phyloP scores from a whole-genome alignment of 2,329 filamentous ascomycete species.

The Colletotrichum ledebouriae region DNA sequence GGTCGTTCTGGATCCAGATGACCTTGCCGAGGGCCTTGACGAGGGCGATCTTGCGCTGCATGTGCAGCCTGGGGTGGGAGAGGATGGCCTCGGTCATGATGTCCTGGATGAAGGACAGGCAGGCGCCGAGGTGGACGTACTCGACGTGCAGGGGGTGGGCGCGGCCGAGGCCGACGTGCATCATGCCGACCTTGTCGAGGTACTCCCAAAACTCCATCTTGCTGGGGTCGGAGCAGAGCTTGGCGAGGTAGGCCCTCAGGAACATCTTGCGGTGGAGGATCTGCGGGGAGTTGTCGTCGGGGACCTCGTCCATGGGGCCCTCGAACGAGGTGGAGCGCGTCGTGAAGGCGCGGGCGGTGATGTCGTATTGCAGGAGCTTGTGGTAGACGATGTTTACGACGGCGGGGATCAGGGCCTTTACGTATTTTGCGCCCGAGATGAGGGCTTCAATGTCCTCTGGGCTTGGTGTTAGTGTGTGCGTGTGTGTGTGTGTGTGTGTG shows the following conservation, averaged over 20 bases:
- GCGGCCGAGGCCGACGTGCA: slow-evolving; percentile 83
- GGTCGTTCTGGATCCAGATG: slow-evolving; percentile 89
- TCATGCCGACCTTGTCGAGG: slow-evolving; percentile 86
- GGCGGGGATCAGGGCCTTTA: slow-evolving; percentile 84
- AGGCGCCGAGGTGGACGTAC: slow-evolving; percentile 82
- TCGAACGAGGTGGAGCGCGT: slow-evolving; percentile 74
- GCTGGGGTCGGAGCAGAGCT: slow-evolving; percentile 80
- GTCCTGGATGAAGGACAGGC: slow-evolving; percentile 82
- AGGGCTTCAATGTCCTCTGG: slow-evolving; percentile 81
- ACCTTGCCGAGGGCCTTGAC: slow-evolving; percentile 84
- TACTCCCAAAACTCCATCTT: slow-evolving; percentile 87
- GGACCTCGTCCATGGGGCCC: slow-evolving; percentile 73
- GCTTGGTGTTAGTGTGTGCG: not conserved
- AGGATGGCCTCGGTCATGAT: slow-evolving; percentile 83
- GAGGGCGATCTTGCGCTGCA: slow-evolving; percentile 78
- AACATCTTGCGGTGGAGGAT: slow-evolving; percentile 85
- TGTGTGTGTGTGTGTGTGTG: not conserved
- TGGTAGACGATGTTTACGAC: slow-evolving; percentile 88
- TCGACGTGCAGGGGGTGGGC: slow-evolving; percentile 82
- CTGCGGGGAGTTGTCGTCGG: slow-evolving; percentile 78
- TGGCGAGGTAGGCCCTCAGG: slow-evolving; percentile 79
- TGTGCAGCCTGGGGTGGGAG: slow-evolving; percentile 74
- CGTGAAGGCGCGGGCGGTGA: slow-evolving; percentile 83
- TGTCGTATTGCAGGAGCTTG: slow-evolving; percentile 84
- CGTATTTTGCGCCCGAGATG: slow-evolving; percentile 77